Evolutionary conservation across 192 early-diverging fungal genomes (phyloP).

Genomic region (Phlyctochytrium planicorne): DNA sequence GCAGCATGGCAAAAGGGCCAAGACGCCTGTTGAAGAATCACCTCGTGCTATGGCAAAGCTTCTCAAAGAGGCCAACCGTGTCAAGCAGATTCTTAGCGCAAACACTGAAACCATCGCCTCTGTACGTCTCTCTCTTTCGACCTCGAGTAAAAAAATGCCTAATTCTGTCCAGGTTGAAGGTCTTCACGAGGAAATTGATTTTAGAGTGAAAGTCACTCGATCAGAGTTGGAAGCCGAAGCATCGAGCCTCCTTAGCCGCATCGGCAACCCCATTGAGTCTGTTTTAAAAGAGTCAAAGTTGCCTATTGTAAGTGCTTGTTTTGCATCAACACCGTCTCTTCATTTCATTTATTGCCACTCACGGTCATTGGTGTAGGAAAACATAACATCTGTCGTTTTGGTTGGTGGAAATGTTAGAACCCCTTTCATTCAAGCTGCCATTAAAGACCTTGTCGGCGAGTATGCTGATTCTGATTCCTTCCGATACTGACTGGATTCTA

Average conservation of each 20-base stretch:
- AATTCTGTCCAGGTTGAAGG: constrained; percentile 71
- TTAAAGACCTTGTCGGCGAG: constrained; percentile 71
- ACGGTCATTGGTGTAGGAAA: too few species aligned
- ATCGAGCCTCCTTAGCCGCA: constrained; percentile 58
- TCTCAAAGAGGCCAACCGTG: constrained; percentile 89
- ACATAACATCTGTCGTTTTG: constrained; percentile 86
- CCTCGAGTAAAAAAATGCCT: not conserved
- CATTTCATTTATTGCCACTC: too few species aligned
- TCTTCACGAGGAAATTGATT: constrained; percentile 83
- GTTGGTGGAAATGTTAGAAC: constrained; percentile 92
- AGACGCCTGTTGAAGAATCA: constrained; percentile 6
- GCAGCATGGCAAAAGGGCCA: constrained; percentile 42
- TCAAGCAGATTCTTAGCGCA: constrained; percentile 95
- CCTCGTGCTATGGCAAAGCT: constrained; percentile 83
- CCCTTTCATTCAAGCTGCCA: constrained; percentile 75
- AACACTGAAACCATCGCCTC: constrained; percentile 85
- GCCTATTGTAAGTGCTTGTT: constrained; percentile 12
- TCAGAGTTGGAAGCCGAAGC: constrained; percentile 68
- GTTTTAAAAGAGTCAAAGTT: constrained; percentile 64
- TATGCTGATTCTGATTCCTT: constrained; percentile 26
- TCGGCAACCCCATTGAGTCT: constrained; percentile 68
- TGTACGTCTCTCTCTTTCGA: constrained; percentile 35
- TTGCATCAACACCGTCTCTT: too few species aligned
- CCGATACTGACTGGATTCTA: constrained; percentile 2
- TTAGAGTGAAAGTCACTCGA: constrained; percentile 75